A percentile compares a stretch with the other conserved stretches of the same genome.
Evolutionary conservation across 2,329 filamentous ascomycete genomes (phyloP).

Genomic region (Colletotrichum lindemuthianum): DNA sequence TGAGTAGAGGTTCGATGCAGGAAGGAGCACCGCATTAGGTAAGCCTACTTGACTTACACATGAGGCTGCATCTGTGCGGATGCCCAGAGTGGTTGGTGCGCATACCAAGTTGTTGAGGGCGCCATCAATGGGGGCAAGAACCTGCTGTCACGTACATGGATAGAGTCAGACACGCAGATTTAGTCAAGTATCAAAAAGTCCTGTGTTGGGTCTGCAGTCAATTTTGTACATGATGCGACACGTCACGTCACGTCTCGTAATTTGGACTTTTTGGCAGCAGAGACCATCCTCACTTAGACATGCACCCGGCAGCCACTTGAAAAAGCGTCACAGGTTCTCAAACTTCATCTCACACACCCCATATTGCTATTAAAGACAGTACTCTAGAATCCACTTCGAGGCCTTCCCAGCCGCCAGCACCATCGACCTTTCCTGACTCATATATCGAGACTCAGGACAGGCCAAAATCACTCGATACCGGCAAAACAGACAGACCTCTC

Average conservation of each 20-base stretch:
- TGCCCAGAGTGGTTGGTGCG: no score
- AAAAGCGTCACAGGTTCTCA: not conserved
- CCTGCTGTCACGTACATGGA: no score
- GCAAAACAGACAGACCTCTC: constrained; percentile 3
- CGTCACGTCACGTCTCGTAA: no score
- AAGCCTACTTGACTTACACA: not conserved
- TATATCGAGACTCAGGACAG: no score
- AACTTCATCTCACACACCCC: not conserved
- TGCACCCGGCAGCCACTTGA: not conserved
- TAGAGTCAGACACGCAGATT: no score
- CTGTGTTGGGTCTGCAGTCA: no score
- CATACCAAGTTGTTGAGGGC: constrained; percentile 17
- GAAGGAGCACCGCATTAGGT: constrained; percentile 11
- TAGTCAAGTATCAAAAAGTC: no score
- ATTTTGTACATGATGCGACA: no score
- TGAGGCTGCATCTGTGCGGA: no score
- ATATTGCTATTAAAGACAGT: constrained; percentile 17
- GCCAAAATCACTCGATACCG: constrained; percentile 6
- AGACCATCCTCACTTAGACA: not conserved
- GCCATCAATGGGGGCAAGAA: no score
- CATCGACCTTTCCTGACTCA: no score
- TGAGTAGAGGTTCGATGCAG: constrained; percentile 18
- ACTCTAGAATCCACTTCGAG: constrained; percentile 5
- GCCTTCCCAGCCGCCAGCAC: not conserved
- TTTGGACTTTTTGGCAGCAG: no score